Evolutionary conservation across 345 rosid genomes (phyloP), one percentile per base, ranked within the genome.

Genomic region (Lepidium aucheri): DNA sequence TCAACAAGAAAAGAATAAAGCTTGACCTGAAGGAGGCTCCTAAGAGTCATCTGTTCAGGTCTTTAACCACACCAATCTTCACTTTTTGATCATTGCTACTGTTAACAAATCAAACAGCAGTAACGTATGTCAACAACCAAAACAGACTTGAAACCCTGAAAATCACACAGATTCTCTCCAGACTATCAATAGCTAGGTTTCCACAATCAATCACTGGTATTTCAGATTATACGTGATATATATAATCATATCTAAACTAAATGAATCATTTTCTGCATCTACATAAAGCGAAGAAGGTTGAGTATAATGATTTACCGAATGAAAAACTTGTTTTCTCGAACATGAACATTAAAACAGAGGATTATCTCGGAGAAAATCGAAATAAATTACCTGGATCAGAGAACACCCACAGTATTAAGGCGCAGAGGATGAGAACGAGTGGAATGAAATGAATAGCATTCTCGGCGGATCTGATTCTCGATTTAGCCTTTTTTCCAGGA

Each of bases 401-500:
- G 72, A 86, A 90, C 75, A 87, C 42, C 98, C 97, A 90, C 17
- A 93, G 97, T 32, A 93, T 60, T 44, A 81, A 17, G 65, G 81
- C 90, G 76, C 93, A 87, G 42, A 87, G 67, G 18, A 76, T 55
- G 51, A 90, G 81, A 15, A 90, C 35, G 39, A 87, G 66, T 65
- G 97, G 98, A 61, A 93, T 87, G 50, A 80, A 63, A 74, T 93
- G 98, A 74, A 93, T 67, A 28, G 84, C 94, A 74, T 85, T 90
- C 81, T 93, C 89, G 9, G 96, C 86, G 59, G 82, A 79, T 82
- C 94, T 79, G 78, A 83, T 77, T 43, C 86, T 80, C 16, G 85
- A 74, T 32, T 70, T 83, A 73, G 79, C 85, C 67, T 72, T 86
- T 81, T 68, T 76, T 10, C 88, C 91, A 3, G 82, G 81, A 51